Evolutionary conservation across 768 basidiomycete species (phyloP).

Genomic region (Macrolepiota dolichaula): DNA sequence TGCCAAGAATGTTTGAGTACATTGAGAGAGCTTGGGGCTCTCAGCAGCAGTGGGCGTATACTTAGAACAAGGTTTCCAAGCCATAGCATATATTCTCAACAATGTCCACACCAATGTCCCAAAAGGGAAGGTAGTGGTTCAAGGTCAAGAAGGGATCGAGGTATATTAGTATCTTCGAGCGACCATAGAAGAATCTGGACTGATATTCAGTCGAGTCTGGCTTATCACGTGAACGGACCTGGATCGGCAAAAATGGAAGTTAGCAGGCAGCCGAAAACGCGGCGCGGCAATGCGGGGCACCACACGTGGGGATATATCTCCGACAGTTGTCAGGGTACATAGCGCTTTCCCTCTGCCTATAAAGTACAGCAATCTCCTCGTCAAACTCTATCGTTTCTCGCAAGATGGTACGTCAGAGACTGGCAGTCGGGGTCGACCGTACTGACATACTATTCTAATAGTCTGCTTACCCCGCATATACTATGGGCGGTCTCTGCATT

Average conservation of each 20-base stretch:
- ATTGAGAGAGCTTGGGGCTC: no score
- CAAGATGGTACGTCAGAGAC: background rate
- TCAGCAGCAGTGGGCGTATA: no score
- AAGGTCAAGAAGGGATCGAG: no score
- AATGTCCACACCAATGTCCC: no score
- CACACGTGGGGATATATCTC: slow-evolving; percentile 8
- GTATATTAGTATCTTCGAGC: no score
- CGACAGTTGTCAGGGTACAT: background rate
- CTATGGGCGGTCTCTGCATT: slow-evolving; percentile 74
- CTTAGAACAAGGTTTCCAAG: no score
- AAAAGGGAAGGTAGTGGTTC: no score
- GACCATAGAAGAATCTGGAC: no score
- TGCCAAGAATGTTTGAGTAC: no score
- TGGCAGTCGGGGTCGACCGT: background rate
- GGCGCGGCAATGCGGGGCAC: background rate
- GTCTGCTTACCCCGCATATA: slow-evolving; percentile 81
- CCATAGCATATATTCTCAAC: no score
- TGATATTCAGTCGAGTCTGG: no score
- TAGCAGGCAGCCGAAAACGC: background rate
- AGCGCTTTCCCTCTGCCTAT: background rate
- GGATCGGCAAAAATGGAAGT: background rate
- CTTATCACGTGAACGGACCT: background rate
- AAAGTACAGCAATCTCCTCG: background rate
- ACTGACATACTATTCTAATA: slow-evolving; percentile 20
- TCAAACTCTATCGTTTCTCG: background rate